Conservation (phyloP, 2,329 filamentous ascomycete genomes). For the Anthostomella pinea region DNA sequence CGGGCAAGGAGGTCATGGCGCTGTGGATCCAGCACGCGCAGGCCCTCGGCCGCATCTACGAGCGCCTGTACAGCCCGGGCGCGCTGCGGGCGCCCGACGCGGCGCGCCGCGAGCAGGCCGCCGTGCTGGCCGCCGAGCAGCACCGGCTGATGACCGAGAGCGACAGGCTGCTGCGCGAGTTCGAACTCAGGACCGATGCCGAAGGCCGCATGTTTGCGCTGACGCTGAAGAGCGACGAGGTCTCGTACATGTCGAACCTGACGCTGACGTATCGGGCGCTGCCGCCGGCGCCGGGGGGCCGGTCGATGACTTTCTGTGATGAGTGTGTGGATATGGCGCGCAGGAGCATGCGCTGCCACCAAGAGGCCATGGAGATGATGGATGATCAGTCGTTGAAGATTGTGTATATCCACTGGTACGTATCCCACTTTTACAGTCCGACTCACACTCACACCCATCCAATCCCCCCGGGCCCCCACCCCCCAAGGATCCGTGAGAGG, state of each 20-base stretch:
- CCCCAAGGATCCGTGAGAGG: too few relatives aligned
- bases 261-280: constrained; percentile 43
- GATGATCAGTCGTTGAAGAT: constrained; percentile 36
- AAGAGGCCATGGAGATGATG: constrained; percentile 39
- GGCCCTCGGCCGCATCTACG: constrained; percentile 56
- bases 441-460: not conserved
- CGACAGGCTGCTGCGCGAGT: constrained; percentile 21
- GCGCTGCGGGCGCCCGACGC: constrained; percentile 35
- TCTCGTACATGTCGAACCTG: constrained; percentile 40
- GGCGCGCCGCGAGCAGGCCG: constrained; percentile 34
- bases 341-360: constrained; percentile 39
- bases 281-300: constrained; percentile 29
- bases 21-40: constrained; percentile 51
- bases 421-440: too few relatives aligned
- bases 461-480: constrained; percentile 9
- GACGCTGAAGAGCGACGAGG: constrained; percentile 39
- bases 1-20: constrained; percentile 38
- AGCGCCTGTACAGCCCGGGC: constrained; percentile 48
- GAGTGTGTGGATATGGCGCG: constrained; percentile 43
- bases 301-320: constrained; percentile 35
- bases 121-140: constrained; percentile 30
- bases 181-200: constrained; percentile 16
- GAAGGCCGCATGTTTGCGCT: constrained; percentile 33
- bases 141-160: constrained; percentile 31
- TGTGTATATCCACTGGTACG: constrained; percentile 44